Evolutionary conservation across 164 flowering plant species (phyloP).

Genomic region (Tetrastigma voinierianum): DNA sequence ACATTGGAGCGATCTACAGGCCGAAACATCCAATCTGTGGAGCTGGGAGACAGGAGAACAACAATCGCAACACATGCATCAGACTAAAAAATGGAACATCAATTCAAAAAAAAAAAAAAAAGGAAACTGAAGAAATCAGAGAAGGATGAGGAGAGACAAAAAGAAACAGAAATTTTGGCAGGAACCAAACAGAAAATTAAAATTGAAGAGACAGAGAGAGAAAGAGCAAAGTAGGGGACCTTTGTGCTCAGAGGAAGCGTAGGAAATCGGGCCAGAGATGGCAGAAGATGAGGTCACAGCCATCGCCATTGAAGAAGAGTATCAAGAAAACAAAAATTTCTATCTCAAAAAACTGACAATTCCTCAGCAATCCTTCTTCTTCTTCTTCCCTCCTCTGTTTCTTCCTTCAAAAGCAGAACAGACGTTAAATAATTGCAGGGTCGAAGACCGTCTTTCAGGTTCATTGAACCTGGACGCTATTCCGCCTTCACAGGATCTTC

Average conservation of each 20-base stretch:
- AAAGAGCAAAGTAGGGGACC: conserved; percentile 22
- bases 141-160: neutral
- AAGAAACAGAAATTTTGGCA: too few species aligned
- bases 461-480: conserved; percentile 83
- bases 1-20: conserved; percentile 28
- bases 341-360: neutral
- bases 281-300: conserved; percentile 41
- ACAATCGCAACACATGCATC: neutral
- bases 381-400: neutral
- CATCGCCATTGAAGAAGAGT: conserved; percentile 32
- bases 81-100: neutral
- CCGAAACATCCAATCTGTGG: conserved; percentile 31
- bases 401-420: neutral
- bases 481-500: neutral
- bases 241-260: conserved; percentile 29
- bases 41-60: conserved; percentile 25
- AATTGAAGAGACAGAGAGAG: neutral
- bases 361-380: neutral
- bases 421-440: conserved; percentile 11
- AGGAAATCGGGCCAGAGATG: conserved; percentile 28
- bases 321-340: neutral
- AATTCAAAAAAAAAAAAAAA: too few species aligned
- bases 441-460: conserved; percentile 23
- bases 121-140: neutral
- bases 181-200: conserved; percentile 1